Percentiles rank a stretch among this genome's conserved stretches.
Evolutionary conservation across 2,329 filamentous ascomycete genomes (phyloP).

Genomic region (Karstenula rhodostoma): DNA sequence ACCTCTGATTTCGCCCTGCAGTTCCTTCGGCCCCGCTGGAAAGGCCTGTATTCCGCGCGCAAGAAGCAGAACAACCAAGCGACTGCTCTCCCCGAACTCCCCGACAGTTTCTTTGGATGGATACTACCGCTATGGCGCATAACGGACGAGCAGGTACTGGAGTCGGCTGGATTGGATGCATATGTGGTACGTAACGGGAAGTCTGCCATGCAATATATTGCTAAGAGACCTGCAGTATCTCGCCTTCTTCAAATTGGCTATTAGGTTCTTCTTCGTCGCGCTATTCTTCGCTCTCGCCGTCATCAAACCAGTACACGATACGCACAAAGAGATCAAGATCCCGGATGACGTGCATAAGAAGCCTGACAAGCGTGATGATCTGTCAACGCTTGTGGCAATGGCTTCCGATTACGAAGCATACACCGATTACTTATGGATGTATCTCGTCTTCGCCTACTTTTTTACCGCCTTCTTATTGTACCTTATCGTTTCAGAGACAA

Average conservation of each 20-base stretch:
- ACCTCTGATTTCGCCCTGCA: conserved; percentile 52
- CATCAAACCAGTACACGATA: conserved; percentile 84
- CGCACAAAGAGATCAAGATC: conserved; percentile 57
- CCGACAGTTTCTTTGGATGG: conserved; percentile 90
- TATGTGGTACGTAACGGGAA: conserved; percentile 74
- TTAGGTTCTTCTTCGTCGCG: conserved; percentile 80
- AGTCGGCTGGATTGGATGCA: conserved; percentile 90
- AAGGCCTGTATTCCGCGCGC: conserved; percentile 85
- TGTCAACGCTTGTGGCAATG: conserved; percentile 31
- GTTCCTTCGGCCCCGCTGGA: conserved; percentile 91
- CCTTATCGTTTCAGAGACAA: conserved; percentile 82
- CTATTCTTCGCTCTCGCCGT: conserved; percentile 82
- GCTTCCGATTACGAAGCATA: conserved; percentile 50
- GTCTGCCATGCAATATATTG: too few relatives aligned
- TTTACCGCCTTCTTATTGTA: conserved; percentile 86
- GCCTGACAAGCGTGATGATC: conserved; percentile 26
- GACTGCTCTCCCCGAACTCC: conserved; percentile 76
- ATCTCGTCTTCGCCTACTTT: conserved; percentile 92
- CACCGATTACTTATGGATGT: conserved; percentile 83
- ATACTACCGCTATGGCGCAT: conserved; percentile 85
- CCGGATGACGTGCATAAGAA: conserved; percentile 22
- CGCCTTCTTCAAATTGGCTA: conserved; percentile 94
- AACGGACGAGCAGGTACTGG: conserved; percentile 86
- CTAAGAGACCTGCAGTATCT: conserved; percentile 69
- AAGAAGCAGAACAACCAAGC: conserved; percentile 76